These are phyloP conservation scores for Thelonectria discophora DNA, from an alignment of 2,329 filamentous ascomycete species.

Conservation along the genomic window DNA sequence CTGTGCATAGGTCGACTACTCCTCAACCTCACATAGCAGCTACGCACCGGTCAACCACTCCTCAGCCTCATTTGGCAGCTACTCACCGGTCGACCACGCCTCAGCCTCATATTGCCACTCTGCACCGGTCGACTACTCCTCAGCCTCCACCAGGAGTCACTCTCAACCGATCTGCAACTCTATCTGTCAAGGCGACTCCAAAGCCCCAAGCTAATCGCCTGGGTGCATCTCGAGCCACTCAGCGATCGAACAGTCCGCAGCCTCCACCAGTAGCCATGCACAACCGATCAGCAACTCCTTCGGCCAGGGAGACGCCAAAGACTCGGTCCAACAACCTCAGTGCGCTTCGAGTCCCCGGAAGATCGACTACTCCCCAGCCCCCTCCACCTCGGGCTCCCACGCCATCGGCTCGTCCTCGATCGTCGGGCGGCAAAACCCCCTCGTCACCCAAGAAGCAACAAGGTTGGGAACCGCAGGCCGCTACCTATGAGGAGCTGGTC, in stretches of 20 bases:
- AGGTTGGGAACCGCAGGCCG: conserved; percentile 29
- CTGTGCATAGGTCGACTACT: not conserved
- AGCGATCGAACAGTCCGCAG: not conserved
- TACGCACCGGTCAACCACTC: too few species aligned
- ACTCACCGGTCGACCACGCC: not conserved
- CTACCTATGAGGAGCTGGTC: conserved; percentile 40
- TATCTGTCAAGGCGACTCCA: not conserved
- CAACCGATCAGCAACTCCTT: not conserved
- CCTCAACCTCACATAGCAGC: not conserved
- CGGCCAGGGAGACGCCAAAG: not conserved
- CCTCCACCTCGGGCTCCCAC: conserved; percentile 23
- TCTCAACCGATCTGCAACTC: not conserved
- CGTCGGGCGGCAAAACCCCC: conserved; percentile 28
- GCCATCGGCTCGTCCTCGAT: conserved; percentile 24
- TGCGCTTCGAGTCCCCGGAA: conserved; percentile 16
- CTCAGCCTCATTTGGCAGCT: too few species aligned
- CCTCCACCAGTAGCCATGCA: not conserved
- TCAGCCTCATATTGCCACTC: not conserved
- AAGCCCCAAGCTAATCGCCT: not conserved
- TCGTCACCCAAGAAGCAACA: conserved; percentile 18
- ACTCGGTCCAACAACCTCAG: not conserved
- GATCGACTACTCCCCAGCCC: conserved; percentile 25
- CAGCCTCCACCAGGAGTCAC: not conserved
- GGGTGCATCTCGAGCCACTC: not conserved
- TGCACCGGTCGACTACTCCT: not conserved